Evolutionary conservation across 148 eudicot species (phyloP).

Genomic region (Fallopia convolvulus): DNA sequence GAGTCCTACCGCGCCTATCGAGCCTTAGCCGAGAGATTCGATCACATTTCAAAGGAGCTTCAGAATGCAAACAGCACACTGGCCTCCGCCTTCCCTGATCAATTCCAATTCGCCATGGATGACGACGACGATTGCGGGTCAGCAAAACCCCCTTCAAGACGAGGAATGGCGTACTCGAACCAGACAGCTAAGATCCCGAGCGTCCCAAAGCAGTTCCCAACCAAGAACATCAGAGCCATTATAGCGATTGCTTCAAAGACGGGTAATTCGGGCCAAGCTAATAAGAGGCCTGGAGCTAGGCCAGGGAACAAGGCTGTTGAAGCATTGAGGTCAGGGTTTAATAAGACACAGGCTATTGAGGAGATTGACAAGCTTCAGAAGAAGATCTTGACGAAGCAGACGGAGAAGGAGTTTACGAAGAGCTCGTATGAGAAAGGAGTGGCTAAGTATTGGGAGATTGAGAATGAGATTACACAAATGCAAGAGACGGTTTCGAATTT

Average conservation of each 20-base stretch:
- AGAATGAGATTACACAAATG: slow-evolving; percentile 47
- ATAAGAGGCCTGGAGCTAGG: not conserved
- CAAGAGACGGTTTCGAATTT: slow-evolving; percentile 63
- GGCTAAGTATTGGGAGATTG: slow-evolving; percentile 70
- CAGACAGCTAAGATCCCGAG: slow-evolving; percentile 28
- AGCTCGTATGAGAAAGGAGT: slow-evolving; percentile 81
- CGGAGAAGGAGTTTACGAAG: slow-evolving; percentile 80
- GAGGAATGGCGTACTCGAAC: slow-evolving; percentile 15
- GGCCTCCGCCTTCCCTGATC: slow-evolving; percentile 44
- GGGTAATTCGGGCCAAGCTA: slow-evolving; percentile 10
- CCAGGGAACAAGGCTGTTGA: slow-evolving; percentile 11
- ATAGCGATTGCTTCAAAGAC: slow-evolving; percentile 39
- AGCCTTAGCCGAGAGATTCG: slow-evolving; percentile 82
- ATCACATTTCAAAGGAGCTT: slow-evolving; percentile 68
- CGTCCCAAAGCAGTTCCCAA: slow-evolving; percentile 53
- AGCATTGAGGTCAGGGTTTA: slow-evolving; percentile 58
- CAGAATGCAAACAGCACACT: slow-evolving; percentile 88
- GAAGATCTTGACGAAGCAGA: slow-evolving; percentile 64
- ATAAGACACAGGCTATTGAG: slow-evolving; percentile 47
- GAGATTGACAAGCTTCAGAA: slow-evolving; percentile 88
- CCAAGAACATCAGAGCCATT: slow-evolving; percentile 46
- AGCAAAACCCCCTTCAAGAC: slow-evolving; percentile 16
- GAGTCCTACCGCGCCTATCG: slow-evolving; percentile 67
- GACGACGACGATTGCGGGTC: slow-evolving; percentile 80
- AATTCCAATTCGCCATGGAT: slow-evolving; percentile 26